Conservation (phyloP, 148 eudicot species). For the Persicaria maculosa region DNA sequence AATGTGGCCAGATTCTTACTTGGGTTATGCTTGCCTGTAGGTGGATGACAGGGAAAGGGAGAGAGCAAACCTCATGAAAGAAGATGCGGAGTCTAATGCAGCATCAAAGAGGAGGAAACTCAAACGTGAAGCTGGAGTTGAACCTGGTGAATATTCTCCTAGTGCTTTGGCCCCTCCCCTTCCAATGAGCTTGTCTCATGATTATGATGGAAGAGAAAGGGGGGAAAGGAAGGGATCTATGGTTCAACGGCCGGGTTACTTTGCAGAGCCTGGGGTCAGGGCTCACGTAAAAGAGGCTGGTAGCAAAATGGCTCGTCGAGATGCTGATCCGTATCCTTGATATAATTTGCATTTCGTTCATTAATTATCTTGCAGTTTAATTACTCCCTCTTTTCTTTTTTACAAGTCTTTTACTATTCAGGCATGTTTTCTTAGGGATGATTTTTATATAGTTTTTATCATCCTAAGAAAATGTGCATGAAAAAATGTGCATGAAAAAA, state of each 20-base stretch:
- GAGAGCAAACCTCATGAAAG: slow-evolving; percentile 41
- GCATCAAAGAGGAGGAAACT: slow-evolving; percentile 83
- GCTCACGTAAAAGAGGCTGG: slow-evolving; percentile 72
- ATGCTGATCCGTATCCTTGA: slow-evolving; percentile 90
- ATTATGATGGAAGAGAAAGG: slow-evolving; percentile 81
- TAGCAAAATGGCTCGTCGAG: slow-evolving; percentile 75
- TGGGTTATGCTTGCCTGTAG: slow-evolving; percentile 25
- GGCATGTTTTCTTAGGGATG: neutral
- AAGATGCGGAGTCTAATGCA: slow-evolving; percentile 65
- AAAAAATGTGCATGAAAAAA: too few species aligned
- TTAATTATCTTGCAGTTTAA: neutral
- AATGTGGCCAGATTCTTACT: neutral
- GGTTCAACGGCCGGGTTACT: slow-evolving; percentile 59
- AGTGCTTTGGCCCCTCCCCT: slow-evolving; percentile 40
- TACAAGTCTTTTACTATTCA: neutral
- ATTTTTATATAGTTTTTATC: neutral
- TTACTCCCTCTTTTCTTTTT: neutral
- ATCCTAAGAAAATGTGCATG: too few species aligned
- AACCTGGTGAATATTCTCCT: slow-evolving; percentile 84
- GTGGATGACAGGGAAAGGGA: slow-evolving; percentile 62
- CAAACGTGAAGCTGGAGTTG: slow-evolving; percentile 70
- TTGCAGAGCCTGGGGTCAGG: slow-evolving; percentile 68
- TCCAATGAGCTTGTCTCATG: slow-evolving; percentile 42
- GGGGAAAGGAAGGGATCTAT: slow-evolving; percentile 70
- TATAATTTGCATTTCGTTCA: neutral